Evolutionary conservation across 2,329 filamentous ascomycete species (phyloP).

Genomic region (Immersiporthe knoxdaviesiana): DNA sequence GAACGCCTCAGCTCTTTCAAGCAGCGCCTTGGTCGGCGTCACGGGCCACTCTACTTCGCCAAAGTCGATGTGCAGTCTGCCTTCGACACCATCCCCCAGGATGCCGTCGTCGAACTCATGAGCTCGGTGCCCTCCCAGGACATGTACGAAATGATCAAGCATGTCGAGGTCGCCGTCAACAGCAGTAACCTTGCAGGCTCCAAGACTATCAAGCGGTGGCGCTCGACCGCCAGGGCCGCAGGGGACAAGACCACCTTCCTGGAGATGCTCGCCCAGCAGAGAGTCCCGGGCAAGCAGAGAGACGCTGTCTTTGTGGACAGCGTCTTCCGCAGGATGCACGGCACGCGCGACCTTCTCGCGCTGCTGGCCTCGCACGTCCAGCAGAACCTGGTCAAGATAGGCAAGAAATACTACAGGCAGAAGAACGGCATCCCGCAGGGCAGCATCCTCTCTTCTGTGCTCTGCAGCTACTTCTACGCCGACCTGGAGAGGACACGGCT

Average conservation of each 20-base stretch:
- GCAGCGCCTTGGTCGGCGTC: constrained; percentile 43
- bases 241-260: constrained; percentile 49
- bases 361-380: constrained; percentile 80
- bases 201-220: constrained; percentile 54
- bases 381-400: constrained; percentile 84
- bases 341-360: constrained; percentile 63
- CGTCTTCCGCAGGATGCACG: constrained; percentile 59
- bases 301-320: constrained; percentile 80
- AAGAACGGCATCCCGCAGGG: constrained; percentile 91
- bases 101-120: constrained; percentile 70
- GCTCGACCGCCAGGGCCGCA: constrained; percentile 52
- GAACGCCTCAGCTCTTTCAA: constrained; percentile 73
- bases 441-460: constrained; percentile 79
- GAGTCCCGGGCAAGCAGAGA: constrained; percentile 49
- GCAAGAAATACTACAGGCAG: constrained; percentile 86
- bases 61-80: constrained; percentile 92
- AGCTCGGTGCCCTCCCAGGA: constrained; percentile 57
- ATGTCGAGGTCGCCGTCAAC: constrained; percentile 69
- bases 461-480: constrained; percentile 97
- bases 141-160: constrained; percentile 72
- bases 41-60: constrained; percentile 73
- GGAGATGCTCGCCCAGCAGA: constrained; percentile 46
- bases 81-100: constrained; percentile 93
- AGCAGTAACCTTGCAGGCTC: constrained; percentile 34
- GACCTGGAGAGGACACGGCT: constrained; percentile 76